Evolutionary conservation across 495 filamentous ascomycete species (phyloP), one percentile per base, ranked within the genome.

Genomic region (Friedmanniomyces simplex): DNA sequence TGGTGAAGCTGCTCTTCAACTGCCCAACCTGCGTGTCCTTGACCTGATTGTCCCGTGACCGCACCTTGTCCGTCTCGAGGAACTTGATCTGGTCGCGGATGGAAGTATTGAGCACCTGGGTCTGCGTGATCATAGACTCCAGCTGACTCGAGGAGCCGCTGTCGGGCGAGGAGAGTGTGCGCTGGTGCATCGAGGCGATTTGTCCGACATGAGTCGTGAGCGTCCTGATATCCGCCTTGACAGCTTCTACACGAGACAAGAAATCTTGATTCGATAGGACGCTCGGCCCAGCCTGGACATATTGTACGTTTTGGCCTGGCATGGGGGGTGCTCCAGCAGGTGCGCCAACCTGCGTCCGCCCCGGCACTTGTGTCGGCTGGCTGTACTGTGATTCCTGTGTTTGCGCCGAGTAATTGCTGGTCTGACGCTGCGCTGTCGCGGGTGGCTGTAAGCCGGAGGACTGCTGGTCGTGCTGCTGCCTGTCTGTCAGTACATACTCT

Each of bases 51-150:
- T 77, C 78, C 34, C 70, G 67, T 20, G 80, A 82, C 54, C 78
- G 77, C 69, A 76, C 68, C 14, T 78, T 74, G 68, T 89, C 85
- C 24, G 63, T 68, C 66, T 86, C 85, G 24, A 89, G 73, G 47
- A 70, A 75, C 63, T 83, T 82, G 73, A 89, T 83, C 66, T 84
- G 77, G 67, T 83, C 79, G 51, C 81, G 76, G 70, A 89, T 84
- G 22, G 76, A 72, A 16, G 75, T 79, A 71, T 84, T 86, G 64
- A 80, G 75, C 36, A 78, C 69, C 66, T 85, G 82, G 1, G 85
- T 86, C 46, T 84, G 74, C 32, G 83, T 73, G 59, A 85, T 74
- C 18, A 82, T 66, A 57, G 76, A 69, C 64, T 88, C 81, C 28
- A 87, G 71, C 63, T 78, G 74, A 45, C 64, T 69, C 22, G 76